A percentile compares a stretch with the other conserved stretches of the same genome.
phyloP scores from a whole-genome alignment of 176 grass and related monocot genomes.

The Triticum monococcum region DNA sequence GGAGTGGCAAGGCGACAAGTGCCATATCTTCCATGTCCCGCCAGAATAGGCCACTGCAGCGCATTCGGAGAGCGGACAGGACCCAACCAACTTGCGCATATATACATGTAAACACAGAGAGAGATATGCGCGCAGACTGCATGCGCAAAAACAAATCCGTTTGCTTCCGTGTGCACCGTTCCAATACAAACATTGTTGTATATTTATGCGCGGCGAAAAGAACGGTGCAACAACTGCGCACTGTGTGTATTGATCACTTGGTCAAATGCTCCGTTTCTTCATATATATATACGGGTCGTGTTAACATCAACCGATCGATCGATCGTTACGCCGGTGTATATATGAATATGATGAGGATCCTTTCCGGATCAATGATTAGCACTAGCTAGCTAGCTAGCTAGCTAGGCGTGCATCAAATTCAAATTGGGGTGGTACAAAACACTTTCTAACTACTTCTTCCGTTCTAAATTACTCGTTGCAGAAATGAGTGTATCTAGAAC shows the following conservation, averaged over 20 bases:
- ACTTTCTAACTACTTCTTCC: neutral
- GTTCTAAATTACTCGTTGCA: no score
- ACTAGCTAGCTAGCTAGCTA: neutral
- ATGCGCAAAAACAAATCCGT: neutral
- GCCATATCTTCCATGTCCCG: constrained; percentile 1
- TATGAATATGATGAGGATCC: neutral
- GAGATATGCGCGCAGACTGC: neutral
- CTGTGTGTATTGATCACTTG: constrained; percentile 14
- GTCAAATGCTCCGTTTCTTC: neutral
- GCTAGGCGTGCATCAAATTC: neutral
- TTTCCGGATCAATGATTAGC: neutral
- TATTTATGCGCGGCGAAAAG: neutral
- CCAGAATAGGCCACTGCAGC: constrained; percentile 25
- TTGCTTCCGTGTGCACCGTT: constrained; percentile 3
- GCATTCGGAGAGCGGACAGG: neutral
- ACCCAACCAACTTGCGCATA: neutral
- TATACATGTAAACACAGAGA: neutral
- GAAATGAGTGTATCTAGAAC: no score
- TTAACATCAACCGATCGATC: neutral
- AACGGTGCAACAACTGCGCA: constrained; percentile 5
- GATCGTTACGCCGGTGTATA: neutral
- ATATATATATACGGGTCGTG: neutral
- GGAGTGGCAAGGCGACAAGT: constrained; percentile 37
- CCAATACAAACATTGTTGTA: neutral
- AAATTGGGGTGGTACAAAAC: neutral